Percentiles rank a stretch among this genome's conserved stretches.
Conservation (phyloP, 306 rosid genomes). For the Citrullus amarus region DNA sequence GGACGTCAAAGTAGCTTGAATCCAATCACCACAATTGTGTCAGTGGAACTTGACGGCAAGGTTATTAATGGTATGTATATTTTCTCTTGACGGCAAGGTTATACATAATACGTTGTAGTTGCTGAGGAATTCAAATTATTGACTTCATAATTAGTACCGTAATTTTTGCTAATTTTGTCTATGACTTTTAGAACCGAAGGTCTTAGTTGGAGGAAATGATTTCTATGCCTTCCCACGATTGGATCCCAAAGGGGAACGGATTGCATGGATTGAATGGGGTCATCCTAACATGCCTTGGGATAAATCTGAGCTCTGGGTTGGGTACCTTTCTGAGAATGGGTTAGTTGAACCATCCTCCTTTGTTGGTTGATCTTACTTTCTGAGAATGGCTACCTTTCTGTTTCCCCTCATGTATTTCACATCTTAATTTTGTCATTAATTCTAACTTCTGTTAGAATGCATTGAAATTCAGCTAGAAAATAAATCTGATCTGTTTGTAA, state of each 20-base stretch:
- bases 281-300: conserved; percentile 99
- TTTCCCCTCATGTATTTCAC: neutral
- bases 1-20: conserved; percentile 52
- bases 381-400: too few species aligned
- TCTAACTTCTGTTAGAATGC: neutral
- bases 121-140: neutral
- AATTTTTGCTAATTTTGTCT: neutral
- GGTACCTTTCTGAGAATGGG: conserved; percentile 85
- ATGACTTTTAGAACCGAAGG: conserved; percentile 51
- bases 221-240: conserved; percentile 93
- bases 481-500: neutral
- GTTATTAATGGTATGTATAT: conserved; percentile 45
- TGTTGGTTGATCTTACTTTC: neutral
- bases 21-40: conserved; percentile 52
- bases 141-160: neutral
- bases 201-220: conserved; percentile 63
- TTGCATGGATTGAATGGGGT: conserved; percentile 94
- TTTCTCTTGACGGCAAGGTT: neutral
- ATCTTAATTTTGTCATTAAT: neutral
- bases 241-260: conserved; percentile 52
- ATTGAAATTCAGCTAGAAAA: neutral
- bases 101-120: neutral
- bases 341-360: conserved; percentile 25
- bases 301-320: conserved; percentile 90
- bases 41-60: conserved; percentile 44